Evolutionary conservation across 257 asterid genomes (phyloP).

Genomic region (Solanum bulbocastanum): DNA sequence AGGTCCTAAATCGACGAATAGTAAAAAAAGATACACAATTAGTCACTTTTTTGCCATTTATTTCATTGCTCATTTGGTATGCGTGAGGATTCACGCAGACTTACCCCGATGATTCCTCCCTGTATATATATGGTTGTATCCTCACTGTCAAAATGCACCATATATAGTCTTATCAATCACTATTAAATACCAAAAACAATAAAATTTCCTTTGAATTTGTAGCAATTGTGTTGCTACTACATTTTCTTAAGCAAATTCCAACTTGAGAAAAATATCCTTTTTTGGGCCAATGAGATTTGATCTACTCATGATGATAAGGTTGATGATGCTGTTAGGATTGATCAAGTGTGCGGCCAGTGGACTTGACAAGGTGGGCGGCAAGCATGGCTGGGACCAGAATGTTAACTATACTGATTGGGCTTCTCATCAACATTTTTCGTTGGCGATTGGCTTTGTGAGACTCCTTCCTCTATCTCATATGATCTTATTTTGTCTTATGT

Average conservation of each 20-base stretch:
- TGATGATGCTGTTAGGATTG: background rate
- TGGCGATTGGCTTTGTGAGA: conserved; percentile 56
- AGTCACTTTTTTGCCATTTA: background rate
- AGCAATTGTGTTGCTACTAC: background rate
- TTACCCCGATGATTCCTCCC: background rate
- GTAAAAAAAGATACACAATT: background rate
- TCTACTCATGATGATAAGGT: background rate
- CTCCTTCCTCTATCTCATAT: background rate
- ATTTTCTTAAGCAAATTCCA: background rate
- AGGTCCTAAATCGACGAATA: background rate
- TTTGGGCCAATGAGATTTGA: background rate
- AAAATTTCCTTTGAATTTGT: background rate
- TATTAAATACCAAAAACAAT: background rate
- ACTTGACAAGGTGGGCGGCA: conserved; percentile 33
- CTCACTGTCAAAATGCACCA: background rate
- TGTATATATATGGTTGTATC: background rate
- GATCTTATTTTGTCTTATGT: background rate
- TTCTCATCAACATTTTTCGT: conserved; percentile 26
- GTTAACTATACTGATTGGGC: conserved; percentile 62
- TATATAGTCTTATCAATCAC: background rate
- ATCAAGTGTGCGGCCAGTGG: background rate
- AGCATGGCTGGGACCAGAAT: conserved; percentile 29
- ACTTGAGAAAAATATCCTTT: background rate
- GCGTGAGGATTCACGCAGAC: background rate
- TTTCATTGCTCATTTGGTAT: background rate